Conservation (phyloP, 1,284 basidiomycete genomes). For the Thelephora terrestris region DNA sequence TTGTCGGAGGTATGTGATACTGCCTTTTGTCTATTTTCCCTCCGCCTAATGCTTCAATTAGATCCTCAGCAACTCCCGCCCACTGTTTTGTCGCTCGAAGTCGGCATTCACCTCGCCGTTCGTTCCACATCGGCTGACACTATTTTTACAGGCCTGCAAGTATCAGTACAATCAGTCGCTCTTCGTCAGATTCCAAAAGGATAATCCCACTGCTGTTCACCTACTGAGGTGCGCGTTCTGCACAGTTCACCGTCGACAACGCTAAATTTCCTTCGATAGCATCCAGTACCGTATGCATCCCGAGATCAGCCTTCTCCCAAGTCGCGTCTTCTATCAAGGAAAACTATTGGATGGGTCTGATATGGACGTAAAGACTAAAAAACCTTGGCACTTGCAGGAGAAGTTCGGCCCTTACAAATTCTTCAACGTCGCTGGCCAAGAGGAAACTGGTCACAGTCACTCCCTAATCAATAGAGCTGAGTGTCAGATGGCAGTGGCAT, state of each 20-base stretch:
- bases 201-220: constrained; percentile 73
- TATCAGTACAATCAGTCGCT: constrained; percentile 86
- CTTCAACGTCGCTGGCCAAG: constrained; percentile 66
- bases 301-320: constrained; percentile 86
- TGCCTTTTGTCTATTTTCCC: neutral
- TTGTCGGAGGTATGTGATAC: constrained; percentile 76
- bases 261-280: constrained; percentile 29
- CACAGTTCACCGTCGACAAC: constrained; percentile 1
- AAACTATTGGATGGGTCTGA: constrained; percentile 79
- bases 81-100: constrained; percentile 86
- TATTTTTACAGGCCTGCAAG: constrained; percentile 48
- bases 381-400: constrained; percentile 77
- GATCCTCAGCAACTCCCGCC: constrained; percentile 98
- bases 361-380: constrained; percentile 78
- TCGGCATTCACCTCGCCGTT: constrained; percentile 18
- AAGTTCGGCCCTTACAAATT: constrained; percentile 89
- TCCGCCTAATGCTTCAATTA: constrained; percentile 17
- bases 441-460: constrained; percentile 40
- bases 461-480: constrained; percentile 79
- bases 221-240: constrained; percentile 63
- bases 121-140: constrained; percentile 2
- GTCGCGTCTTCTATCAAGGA: constrained; percentile 81
- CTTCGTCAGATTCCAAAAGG: constrained; percentile 87
- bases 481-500: constrained; percentile 65
- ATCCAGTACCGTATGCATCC: constrained; percentile 99